Evolutionary conservation across 2,329 filamentous ascomycete species (phyloP).

Genomic region (Byssothecium circinans): DNA sequence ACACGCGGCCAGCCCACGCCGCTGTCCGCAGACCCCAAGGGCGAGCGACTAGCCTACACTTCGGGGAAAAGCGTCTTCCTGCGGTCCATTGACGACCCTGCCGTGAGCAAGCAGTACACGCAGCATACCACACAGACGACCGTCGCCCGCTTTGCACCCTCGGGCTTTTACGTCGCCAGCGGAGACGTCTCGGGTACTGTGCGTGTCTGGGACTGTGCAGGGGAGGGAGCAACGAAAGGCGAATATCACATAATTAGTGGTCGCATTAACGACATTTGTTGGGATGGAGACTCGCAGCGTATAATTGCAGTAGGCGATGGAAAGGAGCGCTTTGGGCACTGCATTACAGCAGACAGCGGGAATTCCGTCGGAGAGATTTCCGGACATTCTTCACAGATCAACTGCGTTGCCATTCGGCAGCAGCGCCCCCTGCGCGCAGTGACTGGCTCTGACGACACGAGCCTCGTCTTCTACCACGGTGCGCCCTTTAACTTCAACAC

Average conservation of each 20-base stretch:
- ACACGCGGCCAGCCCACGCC: slow-evolving; percentile 84
- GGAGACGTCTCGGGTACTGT: slow-evolving; percentile 85
- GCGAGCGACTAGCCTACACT: slow-evolving; percentile 92
- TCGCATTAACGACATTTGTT: slow-evolving; percentile 92
- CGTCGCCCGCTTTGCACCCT: slow-evolving; percentile 90
- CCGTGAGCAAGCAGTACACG: slow-evolving; percentile 84
- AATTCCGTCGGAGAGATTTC: slow-evolving; percentile 94
- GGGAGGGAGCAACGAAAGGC: slow-evolving; percentile 86
- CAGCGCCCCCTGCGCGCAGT: slow-evolving; percentile 89
- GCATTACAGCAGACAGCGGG: slow-evolving; percentile 86
- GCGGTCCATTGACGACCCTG: slow-evolving; percentile 87
- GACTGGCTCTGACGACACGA: slow-evolving; percentile 87
- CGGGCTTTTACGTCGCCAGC: slow-evolving; percentile 91
- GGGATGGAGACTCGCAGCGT: slow-evolving; percentile 95
- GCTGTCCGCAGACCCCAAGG: slow-evolving; percentile 84
- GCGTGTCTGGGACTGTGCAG: slow-evolving; percentile 85
- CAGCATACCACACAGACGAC: slow-evolving; percentile 87
- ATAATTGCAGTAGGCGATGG: slow-evolving; percentile 96
- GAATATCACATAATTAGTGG: slow-evolving; percentile 95
- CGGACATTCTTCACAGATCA: slow-evolving; percentile 84
- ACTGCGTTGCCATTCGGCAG: slow-evolving; percentile 84
- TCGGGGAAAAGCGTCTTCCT: slow-evolving; percentile 97
- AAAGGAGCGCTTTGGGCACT: slow-evolving; percentile 89
- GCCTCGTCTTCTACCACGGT: slow-evolving; percentile 88
- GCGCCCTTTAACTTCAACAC: slow-evolving; percentile 94